Percentiles rank a stretch among this genome's conserved stretches.
These are phyloP conservation scores for Diaporthe aspalathi DNA, from an alignment of 2,329 filamentous ascomycete species.

Conservation along the genomic window DNA sequence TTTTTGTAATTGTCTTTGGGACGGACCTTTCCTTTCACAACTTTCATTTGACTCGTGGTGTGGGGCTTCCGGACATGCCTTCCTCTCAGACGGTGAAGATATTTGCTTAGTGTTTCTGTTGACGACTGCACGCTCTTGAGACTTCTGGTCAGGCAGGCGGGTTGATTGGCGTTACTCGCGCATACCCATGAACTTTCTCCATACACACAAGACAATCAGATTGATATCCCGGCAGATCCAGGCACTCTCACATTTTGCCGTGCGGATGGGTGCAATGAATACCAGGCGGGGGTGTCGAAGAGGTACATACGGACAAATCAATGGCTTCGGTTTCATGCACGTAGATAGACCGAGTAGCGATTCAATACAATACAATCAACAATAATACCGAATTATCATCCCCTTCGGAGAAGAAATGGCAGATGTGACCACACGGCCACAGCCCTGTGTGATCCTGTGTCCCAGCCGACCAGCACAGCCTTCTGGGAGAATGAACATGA, in stretches of 20 bases:
- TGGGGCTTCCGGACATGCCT: background rate
- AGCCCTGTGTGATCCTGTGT: too few relatives aligned
- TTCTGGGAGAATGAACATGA: too few relatives aligned
- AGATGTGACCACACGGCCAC: too few relatives aligned
- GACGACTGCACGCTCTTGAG: background rate
- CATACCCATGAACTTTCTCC: conserved; percentile 7
- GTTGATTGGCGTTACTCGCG: conserved; percentile 2
- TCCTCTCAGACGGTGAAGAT: background rate
- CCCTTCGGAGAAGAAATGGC: background rate
- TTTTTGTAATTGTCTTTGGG: conserved; percentile 45
- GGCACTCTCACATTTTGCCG: background rate
- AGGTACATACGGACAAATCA: background rate
- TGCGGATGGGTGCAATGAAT: background rate
- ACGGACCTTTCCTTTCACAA: conserved; percentile 39
- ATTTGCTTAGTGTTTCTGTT: background rate
- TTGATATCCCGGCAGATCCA: background rate
- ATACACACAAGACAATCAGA: conserved; percentile 14
- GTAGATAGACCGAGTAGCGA: conserved; percentile 6
- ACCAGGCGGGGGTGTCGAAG: too few relatives aligned
- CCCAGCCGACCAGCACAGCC: too few relatives aligned
- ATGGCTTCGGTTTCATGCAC: background rate
- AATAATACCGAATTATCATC: background rate
- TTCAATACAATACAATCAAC: background rate
- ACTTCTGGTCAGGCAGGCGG: background rate
- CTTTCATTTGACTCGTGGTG: background rate